Percentiles rank a stretch among this genome's conserved stretches.
phyloP scores from a whole-genome alignment of 495 filamentous ascomycete genomes.

The Penicillium soppii region DNA sequence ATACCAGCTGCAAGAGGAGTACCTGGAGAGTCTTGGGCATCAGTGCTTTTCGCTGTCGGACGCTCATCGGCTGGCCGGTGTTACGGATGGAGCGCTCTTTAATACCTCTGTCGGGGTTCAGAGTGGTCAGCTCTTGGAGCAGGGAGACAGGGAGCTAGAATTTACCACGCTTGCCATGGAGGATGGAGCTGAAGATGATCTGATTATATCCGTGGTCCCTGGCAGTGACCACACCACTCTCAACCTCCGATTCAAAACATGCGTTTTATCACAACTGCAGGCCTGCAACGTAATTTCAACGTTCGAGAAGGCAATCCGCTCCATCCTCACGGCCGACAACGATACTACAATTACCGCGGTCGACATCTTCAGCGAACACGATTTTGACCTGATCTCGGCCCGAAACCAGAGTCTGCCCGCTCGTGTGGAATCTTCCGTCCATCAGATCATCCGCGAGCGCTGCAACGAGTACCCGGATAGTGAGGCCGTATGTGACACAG shows the following conservation, averaged over 20 bases:
- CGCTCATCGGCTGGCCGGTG: not conserved
- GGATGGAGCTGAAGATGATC: not conserved
- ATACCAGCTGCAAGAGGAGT: not conserved
- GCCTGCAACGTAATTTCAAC: not conserved
- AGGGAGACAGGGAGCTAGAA: not conserved
- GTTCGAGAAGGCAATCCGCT: not conserved
- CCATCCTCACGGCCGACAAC: not conserved
- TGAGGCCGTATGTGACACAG: slow-evolving; percentile 36
- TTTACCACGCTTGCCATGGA: not conserved
- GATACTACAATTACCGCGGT: not conserved
- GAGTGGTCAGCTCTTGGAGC: not conserved
- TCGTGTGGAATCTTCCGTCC: slow-evolving; percentile 27
- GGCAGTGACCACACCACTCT: not conserved
- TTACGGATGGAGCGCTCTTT: not conserved
- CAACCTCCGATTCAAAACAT: not conserved
- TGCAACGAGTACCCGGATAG: not conserved
- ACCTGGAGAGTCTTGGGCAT: not conserved
- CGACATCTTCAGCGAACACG: not conserved
- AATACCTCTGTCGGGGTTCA: not conserved
- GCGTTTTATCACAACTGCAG: not conserved
- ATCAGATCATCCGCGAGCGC: not conserved
- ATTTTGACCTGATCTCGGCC: not conserved
- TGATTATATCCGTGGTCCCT: not conserved
- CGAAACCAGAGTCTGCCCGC: not conserved
- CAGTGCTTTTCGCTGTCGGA: not conserved